Evolutionary conservation across 1,139 yeast species (phyloP).

Genomic region (Pichia sp.): DNA sequence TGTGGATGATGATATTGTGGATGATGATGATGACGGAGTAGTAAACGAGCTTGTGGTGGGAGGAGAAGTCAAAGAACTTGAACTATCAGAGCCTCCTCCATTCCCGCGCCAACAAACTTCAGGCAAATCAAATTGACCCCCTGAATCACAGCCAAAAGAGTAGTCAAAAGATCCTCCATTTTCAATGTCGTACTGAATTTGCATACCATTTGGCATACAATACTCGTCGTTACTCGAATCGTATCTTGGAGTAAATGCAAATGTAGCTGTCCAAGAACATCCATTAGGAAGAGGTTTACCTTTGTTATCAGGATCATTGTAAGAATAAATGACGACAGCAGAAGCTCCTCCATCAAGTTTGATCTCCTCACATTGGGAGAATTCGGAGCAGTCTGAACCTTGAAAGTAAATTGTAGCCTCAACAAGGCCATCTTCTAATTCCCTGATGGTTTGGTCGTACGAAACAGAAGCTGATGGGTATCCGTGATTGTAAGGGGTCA

Average conservation of each 20-base stretch:
- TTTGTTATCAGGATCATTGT: constrained; percentile 20
- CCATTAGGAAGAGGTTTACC: constrained; percentile 22
- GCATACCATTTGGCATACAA: constrained; percentile 22
- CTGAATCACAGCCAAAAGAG: constrained; percentile 29
- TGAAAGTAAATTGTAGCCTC: constrained; percentile 29
- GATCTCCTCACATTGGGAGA: constrained; percentile 28
- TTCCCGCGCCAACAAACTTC: constrained; percentile 27
- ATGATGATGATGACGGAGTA: neutral
- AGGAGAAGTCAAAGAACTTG: neutral
- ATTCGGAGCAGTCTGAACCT: constrained; percentile 23
- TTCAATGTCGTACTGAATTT: constrained; percentile 33
- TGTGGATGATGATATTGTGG: neutral
- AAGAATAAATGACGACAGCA: constrained; percentile 28
- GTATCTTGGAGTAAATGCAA: constrained; percentile 23
- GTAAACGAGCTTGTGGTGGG: neutral
- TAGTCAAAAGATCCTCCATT: constrained; percentile 24
- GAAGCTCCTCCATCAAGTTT: constrained; percentile 31
- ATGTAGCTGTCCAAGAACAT: constrained; percentile 29
- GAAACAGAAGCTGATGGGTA: constrained; percentile 29
- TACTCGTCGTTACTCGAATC: constrained; percentile 24
- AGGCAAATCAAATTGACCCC: constrained; percentile 29
- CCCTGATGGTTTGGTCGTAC: constrained; percentile 21
- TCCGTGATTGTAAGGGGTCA: constrained; percentile 8
- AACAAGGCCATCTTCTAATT: constrained; percentile 25
- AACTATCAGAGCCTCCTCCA: neutral